A percentile compares a stretch with the other conserved stretches of the same genome.
These are phyloP conservation scores for Scedosporium minutisporum DNA, from an alignment of 2,329 filamentous ascomycete genomes.

Conservation along the genomic window DNA sequence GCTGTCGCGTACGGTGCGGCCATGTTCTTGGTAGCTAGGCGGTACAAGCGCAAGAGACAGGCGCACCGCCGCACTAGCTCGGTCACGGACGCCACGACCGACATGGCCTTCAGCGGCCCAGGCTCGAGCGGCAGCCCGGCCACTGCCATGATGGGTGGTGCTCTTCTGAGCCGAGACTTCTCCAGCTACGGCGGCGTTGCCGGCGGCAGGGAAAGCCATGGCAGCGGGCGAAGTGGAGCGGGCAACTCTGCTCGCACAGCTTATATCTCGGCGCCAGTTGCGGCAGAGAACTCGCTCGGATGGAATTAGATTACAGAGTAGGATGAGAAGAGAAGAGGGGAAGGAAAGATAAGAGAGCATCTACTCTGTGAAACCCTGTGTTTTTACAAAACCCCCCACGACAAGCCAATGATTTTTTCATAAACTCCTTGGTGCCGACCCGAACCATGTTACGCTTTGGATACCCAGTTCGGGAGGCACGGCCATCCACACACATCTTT, in stretches of 20 bases:
- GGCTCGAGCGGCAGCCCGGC: constrained; percentile 36
- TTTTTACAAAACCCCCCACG: neutral
- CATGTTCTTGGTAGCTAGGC: constrained; percentile 86
- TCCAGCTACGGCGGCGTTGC: constrained; percentile 40
- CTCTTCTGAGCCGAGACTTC: constrained; percentile 47
- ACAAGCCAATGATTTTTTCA: neutral
- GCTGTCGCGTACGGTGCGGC: constrained; percentile 83
- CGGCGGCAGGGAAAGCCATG: constrained; percentile 48
- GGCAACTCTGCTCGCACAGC: constrained; percentile 46
- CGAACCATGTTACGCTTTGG: neutral
- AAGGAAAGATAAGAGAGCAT: neutral
- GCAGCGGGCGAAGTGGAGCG: constrained; percentile 51
- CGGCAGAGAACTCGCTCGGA: constrained; percentile 87
- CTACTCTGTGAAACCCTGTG: too few species aligned
- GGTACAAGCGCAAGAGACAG: constrained; percentile 80
- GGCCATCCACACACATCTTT: constrained; percentile 9
- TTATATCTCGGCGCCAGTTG: constrained; percentile 80
- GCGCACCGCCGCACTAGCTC: constrained; percentile 71
- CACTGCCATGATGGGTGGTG: constrained; percentile 62
- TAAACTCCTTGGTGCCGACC: neutral
- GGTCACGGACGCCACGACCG: constrained; percentile 44
- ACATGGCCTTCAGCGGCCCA: constrained; percentile 39
- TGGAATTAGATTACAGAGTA: constrained; percentile 64
- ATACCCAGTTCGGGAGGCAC: constrained; percentile 6
- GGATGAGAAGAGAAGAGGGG: constrained; percentile 21